These are phyloP conservation scores for Aspergillus steynii DNA, from an alignment of 495 filamentous ascomycete species.

Conservation along the genomic window DNA sequence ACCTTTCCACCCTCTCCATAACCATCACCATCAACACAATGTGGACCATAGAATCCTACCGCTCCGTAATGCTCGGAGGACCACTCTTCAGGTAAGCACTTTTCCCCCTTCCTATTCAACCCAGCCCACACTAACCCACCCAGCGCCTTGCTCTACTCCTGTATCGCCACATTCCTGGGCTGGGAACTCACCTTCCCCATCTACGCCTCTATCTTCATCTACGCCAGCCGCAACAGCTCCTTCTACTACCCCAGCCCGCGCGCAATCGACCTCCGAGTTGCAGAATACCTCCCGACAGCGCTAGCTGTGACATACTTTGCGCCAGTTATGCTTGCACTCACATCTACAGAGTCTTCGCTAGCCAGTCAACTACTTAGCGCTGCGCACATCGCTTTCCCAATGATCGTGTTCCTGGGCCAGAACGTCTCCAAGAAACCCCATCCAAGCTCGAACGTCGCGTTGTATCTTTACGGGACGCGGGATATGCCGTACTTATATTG, in stretches of 20 bases:
- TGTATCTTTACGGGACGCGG: conserved; percentile 2
- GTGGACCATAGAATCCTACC: conserved; percentile 24
- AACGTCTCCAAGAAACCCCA: neutral
- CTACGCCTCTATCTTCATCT: conserved; percentile 20
- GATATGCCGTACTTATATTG: conserved; percentile 9
- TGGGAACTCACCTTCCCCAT: conserved; percentile 15
- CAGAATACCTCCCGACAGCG: conserved; percentile 8
- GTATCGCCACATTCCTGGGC: conserved; percentile 10
- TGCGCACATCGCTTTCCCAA: neutral
- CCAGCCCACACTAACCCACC: too few species aligned
- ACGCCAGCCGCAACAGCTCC: conserved; percentile 3
- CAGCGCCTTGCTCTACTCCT: conserved; percentile 16
- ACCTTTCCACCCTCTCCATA: conserved; percentile 1
- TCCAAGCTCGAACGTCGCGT: neutral
- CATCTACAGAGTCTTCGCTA: neutral
- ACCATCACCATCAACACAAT: conserved; percentile 17
- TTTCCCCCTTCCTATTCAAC: too few species aligned
- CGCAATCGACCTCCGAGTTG: conserved; percentile 13
- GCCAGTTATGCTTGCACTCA: neutral
- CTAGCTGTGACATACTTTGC: neutral
- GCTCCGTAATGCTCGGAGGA: conserved; percentile 9
- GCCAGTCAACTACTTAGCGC: neutral
- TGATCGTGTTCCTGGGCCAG: neutral
- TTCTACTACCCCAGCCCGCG: conserved; percentile 23
- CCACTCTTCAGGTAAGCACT: conserved; percentile 18